These are phyloP conservation scores for Penicillium sp. DNA, from an alignment of 2,329 filamentous ascomycete species.

Conservation along the genomic window DNA sequence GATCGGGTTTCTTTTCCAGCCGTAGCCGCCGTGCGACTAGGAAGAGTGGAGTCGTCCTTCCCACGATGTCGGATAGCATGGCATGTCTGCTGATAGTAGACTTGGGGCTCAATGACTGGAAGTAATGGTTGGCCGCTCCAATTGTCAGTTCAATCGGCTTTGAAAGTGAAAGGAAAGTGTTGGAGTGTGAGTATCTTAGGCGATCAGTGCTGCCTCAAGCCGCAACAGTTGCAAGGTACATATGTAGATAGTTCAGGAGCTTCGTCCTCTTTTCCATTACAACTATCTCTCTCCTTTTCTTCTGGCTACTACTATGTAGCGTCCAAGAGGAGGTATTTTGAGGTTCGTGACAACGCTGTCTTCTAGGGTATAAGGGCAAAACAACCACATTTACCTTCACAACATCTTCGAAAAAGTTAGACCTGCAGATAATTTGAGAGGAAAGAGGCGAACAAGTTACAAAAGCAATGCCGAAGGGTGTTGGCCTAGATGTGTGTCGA, in stretches of 20 bases:
- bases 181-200: too few relatives aligned
- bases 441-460: too few relatives aligned
- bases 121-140: neutral
- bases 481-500: neutral
- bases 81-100: neutral
- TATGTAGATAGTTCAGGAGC: too few relatives aligned
- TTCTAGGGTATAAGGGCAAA: neutral
- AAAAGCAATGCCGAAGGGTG: neutral
- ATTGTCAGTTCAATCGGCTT: neutral
- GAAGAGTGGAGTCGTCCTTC: conserved; percentile 9
- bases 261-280: too few relatives aligned
- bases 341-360: neutral
- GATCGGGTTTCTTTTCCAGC: neutral
- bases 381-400: too few relatives aligned
- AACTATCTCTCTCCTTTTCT: too few relatives aligned
- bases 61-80: too few relatives aligned
- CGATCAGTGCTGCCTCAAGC: too few relatives aligned
- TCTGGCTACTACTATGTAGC: too few relatives aligned
- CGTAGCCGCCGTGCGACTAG: conserved; percentile 5
- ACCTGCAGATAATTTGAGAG: neutral
- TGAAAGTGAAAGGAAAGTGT: neutral
- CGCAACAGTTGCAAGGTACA: too few relatives aligned
- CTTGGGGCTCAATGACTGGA: neutral
- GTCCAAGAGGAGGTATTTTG: too few relatives aligned
- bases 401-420: neutral